Evolutionary conservation across 257 asterid species (phyloP).

Genomic region (Solanum boliviense): DNA sequence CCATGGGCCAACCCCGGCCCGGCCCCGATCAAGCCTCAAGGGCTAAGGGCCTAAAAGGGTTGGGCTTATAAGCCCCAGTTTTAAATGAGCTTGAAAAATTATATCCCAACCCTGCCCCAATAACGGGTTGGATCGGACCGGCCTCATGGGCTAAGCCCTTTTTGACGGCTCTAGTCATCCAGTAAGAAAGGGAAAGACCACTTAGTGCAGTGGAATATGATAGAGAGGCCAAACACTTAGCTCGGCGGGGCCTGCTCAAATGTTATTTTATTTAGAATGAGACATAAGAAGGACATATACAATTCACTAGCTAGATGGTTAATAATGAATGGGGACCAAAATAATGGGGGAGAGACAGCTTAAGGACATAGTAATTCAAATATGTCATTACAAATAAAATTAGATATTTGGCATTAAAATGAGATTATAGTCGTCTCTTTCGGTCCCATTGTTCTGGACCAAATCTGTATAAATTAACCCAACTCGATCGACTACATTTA

Average conservation of each 20-base stretch:
- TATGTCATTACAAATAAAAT: background rate
- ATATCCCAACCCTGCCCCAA: no score
- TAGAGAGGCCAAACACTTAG: background rate
- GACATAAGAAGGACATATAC: background rate
- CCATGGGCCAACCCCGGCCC: no score
- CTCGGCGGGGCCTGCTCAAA: background rate
- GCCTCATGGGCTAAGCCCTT: no score
- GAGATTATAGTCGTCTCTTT: background rate
- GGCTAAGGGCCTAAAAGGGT: no score
- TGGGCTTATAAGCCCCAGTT: no score
- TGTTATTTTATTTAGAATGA: background rate
- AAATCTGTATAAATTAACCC: background rate
- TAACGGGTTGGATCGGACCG: no score
- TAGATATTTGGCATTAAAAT: slow-evolving; percentile 13
- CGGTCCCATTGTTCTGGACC: background rate
- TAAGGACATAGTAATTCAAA: slow-evolving; percentile 11
- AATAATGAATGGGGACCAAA: background rate
- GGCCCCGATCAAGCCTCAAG: no score
- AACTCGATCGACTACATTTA: background rate
- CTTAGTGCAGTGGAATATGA: background rate
- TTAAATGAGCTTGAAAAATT: no score
- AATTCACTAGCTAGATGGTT: background rate
- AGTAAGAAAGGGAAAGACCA: background rate
- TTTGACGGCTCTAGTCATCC: no score
- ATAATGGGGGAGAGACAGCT: slow-evolving; percentile 9